Evolutionary conservation across 345 rosid species (phyloP).

Genomic region (Dovyalis caffra): DNA sequence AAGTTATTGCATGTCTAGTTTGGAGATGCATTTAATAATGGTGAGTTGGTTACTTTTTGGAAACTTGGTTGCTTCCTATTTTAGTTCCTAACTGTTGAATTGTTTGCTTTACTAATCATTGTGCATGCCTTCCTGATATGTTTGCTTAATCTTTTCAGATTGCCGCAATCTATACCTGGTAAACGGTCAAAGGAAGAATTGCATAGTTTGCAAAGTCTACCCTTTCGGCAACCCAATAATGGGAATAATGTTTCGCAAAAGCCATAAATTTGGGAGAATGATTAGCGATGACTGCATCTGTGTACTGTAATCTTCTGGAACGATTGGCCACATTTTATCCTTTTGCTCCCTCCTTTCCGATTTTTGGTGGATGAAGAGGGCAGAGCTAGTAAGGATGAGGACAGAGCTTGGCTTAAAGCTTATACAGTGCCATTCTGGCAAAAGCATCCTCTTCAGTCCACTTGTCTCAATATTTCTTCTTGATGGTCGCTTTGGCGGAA

Average conservation of each 20-base stretch:
- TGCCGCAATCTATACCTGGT: slow-evolving; percentile 22
- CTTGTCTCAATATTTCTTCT: neutral
- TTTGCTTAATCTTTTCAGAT: slow-evolving; percentile 24
- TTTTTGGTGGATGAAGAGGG: neutral
- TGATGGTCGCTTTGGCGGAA: too few relatives aligned
- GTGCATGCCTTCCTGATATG: neutral
- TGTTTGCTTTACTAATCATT: neutral
- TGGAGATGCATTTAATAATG: neutral
- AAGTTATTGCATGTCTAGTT: neutral
- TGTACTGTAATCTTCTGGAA: neutral
- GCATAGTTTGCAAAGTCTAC: slow-evolving; percentile 16
- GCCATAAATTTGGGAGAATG: neutral
- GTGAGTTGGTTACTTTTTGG: neutral
- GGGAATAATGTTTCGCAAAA: slow-evolving; percentile 23
- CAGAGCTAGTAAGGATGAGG: too few relatives aligned
- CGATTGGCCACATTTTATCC: neutral
- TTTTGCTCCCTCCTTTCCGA: neutral
- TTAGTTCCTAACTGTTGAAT: neutral
- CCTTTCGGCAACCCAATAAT: slow-evolving; percentile 24
- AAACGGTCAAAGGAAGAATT: slow-evolving; percentile 32
- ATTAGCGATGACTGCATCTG: slow-evolving; percentile 1
- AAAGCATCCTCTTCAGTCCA: neutral
- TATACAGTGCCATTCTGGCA: neutral
- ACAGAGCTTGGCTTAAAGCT: neutral
- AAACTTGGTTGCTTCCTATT: neutral